phyloP scores from a whole-genome alignment of 2,329 filamentous ascomycete species.

The Tolypocladium tundrense region DNA sequence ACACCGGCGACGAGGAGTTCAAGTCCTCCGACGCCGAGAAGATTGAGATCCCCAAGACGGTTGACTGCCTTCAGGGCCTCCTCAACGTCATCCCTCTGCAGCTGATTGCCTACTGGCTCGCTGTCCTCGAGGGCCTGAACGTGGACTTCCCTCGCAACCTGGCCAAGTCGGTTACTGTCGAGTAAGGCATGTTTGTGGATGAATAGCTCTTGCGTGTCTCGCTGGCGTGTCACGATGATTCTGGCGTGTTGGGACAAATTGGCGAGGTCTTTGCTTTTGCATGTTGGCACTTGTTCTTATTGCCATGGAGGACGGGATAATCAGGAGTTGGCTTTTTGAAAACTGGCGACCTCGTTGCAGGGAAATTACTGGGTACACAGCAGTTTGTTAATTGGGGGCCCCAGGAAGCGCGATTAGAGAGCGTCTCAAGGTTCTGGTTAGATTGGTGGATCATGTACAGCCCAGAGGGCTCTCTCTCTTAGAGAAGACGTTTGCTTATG shows the following conservation, averaged over 20 bases:
- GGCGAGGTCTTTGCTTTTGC: neutral
- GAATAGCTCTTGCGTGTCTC: conserved; percentile 2
- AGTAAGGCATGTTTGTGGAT: conserved; percentile 49
- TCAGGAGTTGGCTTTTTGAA: conserved; percentile 11
- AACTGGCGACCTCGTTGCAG: conserved; percentile 7
- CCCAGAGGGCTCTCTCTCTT: neutral
- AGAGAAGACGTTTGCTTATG: neutral
- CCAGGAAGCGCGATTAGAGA: neutral
- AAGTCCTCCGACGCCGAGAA: conserved; percentile 79
- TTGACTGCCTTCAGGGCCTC: conserved; percentile 90
- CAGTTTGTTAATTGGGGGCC: conserved; percentile 4
- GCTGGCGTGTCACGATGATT: conserved; percentile 2
- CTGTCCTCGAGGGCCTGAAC: conserved; percentile 89
- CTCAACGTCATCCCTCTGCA: conserved; percentile 97
- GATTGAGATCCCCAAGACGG: conserved; percentile 94
- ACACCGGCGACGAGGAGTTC: conserved; percentile 82
- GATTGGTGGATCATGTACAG: neutral
- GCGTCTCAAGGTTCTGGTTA: neutral
- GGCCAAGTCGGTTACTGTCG: conserved; percentile 97
- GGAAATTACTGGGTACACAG: conserved; percentile 1
- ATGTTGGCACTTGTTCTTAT: neutral
- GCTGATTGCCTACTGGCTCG: conserved; percentile 98
- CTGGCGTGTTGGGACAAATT: conserved; percentile 2
- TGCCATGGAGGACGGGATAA: conserved; percentile 5
- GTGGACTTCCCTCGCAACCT: conserved; percentile 98